Evolutionary conservation across 495 filamentous ascomycete species (phyloP), one percentile per base, ranked within the genome.

Genomic region (Neurospora discreta): DNA sequence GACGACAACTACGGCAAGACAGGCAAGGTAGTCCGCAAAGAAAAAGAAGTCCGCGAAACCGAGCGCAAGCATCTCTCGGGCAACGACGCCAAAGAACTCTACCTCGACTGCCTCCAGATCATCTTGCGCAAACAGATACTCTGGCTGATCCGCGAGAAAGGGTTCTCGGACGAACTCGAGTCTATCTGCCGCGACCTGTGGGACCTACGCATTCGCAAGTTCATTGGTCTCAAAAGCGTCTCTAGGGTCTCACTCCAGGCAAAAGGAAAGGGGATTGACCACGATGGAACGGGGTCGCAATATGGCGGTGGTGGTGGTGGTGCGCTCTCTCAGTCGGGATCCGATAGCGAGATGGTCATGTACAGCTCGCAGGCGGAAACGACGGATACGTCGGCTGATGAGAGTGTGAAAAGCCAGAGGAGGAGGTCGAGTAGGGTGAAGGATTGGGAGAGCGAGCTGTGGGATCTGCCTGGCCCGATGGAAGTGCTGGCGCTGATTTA

Each of bases 41-140:
- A 82, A 70, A 79, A 85, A 72, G 89, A 85, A 71, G 81, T 82
- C 68, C 83, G 87, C 41, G 80, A 84, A 75, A 88, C 86, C 72
- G 85, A 85, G 70, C 85, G 84, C 58, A 87, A 88, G 88, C 81
- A 88, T 81, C 75, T 89, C 69, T 78, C 81, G 10, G 93, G 93
- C 69, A 83, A 84, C 68, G 82, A 88, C 52, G 94, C 90, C 36
- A 85, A 87, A 70, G 87, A 91, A 73, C 85, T 97, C n/a, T 97
- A 90, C 80, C 82, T 99, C 43, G 90, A 95, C 78, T 90, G 87
- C 75, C 89, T 93, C 70, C 95, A 98, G 80, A 81, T 98, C n/a
- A 88, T 99, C 39, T 70, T 83, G 40, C 69, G 82, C 23, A 80
- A 76, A 42, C 83, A 84, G 72, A 72, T 84, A 30, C 38, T 43